Conservation (phyloP, 441 rosid species). For the Gossypium aridum region DNA sequence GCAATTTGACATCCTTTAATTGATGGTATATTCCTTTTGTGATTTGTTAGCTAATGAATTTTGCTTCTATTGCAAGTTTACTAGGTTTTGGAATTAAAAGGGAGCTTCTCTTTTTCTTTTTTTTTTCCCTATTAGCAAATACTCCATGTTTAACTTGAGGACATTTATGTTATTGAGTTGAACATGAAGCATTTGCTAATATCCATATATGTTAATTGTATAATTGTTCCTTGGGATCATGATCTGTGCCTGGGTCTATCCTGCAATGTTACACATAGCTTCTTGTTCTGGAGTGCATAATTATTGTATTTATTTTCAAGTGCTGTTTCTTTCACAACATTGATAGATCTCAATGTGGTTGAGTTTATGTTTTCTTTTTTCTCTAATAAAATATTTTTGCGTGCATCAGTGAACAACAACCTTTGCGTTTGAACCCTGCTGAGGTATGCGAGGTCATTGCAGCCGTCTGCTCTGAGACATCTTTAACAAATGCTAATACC, state of each 20-base stretch:
- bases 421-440: slow-evolving; percentile 72
- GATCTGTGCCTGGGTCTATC: background rate
- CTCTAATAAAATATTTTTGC: slow-evolving; percentile 21
- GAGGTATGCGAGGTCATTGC: slow-evolving; percentile 96
- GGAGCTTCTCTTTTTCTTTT: background rate
- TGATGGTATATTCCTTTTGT: background rate
- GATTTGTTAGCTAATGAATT: background rate
- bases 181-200: background rate
- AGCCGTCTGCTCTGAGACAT: slow-evolving; percentile 89
- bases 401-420: slow-evolving; percentile 87
- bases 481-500: slow-evolving; percentile 48
- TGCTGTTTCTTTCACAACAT: background rate
- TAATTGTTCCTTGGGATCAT: background rate
- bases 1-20: slow-evolving; percentile 8
- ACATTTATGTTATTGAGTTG: background rate
- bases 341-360: background rate
- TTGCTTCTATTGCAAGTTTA: background rate
- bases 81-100: background rate
- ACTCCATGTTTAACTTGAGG: background rate
- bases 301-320: slow-evolving; percentile 10
- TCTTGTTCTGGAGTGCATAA: background rate
- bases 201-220: background rate
- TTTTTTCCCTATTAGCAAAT: background rate
- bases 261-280: background rate
- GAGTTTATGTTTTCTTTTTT: background rate